Conservation (phyloP, 352 stramenopile genomes). For the Bremia lactucae region DNA sequence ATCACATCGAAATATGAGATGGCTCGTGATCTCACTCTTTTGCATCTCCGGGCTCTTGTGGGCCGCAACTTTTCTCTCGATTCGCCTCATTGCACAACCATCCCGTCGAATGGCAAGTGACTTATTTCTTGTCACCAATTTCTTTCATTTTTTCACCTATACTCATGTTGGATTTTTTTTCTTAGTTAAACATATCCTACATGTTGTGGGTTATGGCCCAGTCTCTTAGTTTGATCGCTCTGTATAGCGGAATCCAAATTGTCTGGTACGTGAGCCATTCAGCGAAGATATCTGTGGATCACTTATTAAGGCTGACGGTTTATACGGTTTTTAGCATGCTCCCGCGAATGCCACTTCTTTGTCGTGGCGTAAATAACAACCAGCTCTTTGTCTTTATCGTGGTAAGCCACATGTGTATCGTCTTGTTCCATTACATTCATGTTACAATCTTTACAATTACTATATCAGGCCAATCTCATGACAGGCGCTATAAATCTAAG, state of each 20-base stretch:
- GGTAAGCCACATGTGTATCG: conserved; percentile 20
- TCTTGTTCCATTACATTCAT: no score
- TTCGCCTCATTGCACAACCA: conserved; percentile 40
- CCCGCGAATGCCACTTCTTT: conserved; percentile 52
- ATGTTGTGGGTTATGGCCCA: conserved; percentile 68
- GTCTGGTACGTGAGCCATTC: conserved; percentile 31
- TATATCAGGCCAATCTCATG: conserved; percentile 55
- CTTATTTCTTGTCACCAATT: not conserved
- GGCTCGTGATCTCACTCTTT: conserved; percentile 37
- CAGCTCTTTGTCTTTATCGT: conserved; percentile 80
- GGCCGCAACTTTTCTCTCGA: conserved; percentile 45
- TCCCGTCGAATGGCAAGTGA: conserved; percentile 59
- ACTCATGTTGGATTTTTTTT: not conserved
- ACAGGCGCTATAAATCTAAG: conserved; percentile 69
- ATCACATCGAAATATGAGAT: conserved; percentile 50
- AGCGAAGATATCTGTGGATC: no score
- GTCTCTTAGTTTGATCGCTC: conserved; percentile 40
- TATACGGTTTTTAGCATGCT: conserved; percentile 31
- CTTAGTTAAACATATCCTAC: conserved; percentile 68
- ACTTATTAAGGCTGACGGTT: no score
- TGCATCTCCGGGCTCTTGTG: conserved; percentile 31
- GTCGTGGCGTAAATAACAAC: conserved; percentile 66
- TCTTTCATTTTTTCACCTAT: not conserved
- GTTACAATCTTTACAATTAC: conserved; percentile 2
- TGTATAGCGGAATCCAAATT: conserved; percentile 50